Conservation (phyloP, 1,284 basidiomycete species). For the Trametes polyzona region DNA sequence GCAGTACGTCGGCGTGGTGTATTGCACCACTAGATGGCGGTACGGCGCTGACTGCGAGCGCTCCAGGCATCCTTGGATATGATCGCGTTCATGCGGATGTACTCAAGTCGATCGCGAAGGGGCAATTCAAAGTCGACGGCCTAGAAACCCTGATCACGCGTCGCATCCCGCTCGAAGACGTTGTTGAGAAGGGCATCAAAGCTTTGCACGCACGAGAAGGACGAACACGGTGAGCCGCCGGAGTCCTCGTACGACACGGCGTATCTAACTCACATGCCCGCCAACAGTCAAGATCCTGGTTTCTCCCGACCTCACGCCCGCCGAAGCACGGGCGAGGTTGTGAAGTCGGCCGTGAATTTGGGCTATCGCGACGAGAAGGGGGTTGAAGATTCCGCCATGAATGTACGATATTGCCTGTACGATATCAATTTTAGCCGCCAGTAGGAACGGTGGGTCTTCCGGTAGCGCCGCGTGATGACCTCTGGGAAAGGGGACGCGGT, state of each 20-base stretch:
- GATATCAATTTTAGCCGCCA: conserved; percentile 5
- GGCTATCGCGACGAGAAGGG: not conserved
- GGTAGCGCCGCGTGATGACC: not conserved
- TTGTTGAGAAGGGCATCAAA: conserved; percentile 38
- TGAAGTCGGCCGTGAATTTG: not conserved
- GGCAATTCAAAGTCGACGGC: conserved; percentile 25
- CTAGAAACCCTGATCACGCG: conserved; percentile 35
- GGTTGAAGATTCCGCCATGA: not conserved
- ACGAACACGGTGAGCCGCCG: conserved; percentile 30
- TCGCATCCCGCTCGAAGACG: conserved; percentile 33
- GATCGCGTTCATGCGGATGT: conserved; percentile 31
- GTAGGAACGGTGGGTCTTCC: not conserved
- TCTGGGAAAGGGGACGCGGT: not conserved
- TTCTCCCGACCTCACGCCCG: not conserved
- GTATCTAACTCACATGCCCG: not conserved
- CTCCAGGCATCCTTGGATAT: conserved; percentile 24
- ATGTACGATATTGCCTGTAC: not conserved
- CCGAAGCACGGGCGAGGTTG: not conserved
- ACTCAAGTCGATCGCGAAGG: conserved; percentile 31
- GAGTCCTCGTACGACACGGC: not conserved
- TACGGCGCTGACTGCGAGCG: no score
- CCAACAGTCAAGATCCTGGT: conserved; percentile 7
- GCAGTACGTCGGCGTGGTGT: conserved; percentile 17
- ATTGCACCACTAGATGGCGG: no score
- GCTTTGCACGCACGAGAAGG: conserved; percentile 36